Evolutionary conservation across 1,284 basidiomycete genomes (phyloP).

Genomic region (Boletus albobrunnescens): DNA sequence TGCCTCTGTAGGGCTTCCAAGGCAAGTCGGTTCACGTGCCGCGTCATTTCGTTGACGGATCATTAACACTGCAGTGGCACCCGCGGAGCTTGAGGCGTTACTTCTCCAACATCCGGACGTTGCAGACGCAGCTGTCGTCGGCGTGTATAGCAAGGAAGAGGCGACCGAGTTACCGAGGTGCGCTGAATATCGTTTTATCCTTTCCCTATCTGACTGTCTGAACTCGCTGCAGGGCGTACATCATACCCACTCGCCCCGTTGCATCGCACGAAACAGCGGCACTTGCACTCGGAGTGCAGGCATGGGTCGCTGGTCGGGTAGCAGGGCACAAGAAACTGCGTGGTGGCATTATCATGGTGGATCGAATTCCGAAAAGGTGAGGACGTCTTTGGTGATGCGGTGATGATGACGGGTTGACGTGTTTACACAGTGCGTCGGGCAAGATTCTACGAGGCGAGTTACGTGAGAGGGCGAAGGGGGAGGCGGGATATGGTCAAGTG

Average conservation of each 20-base stretch:
- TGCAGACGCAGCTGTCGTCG: slow-evolving; percentile 72
- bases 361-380: slow-evolving; percentile 66
- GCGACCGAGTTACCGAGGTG: slow-evolving; percentile 77
- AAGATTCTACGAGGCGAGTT: slow-evolving; percentile 67
- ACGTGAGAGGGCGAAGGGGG: slow-evolving; percentile 53
- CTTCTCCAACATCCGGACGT: slow-evolving; percentile 70
- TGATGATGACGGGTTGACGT: neutral
- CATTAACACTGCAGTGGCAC: slow-evolving; percentile 57
- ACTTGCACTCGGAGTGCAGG: slow-evolving; percentile 49
- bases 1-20: slow-evolving; percentile 52
- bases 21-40: slow-evolving; percentile 36
- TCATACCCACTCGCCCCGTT: slow-evolving; percentile 41
- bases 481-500: slow-evolving; percentile 34
- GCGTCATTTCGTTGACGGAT: slow-evolving; percentile 10
- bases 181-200: neutral
- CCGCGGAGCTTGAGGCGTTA: slow-evolving; percentile 76
- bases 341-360: slow-evolving; percentile 58
- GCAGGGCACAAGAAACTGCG: slow-evolving; percentile 64
- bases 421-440: slow-evolving; percentile 52
- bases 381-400: neutral
- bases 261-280: slow-evolving; percentile 33
- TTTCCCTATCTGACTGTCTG: neutral
- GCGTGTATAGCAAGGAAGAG: slow-evolving; percentile 55
- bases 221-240: slow-evolving; percentile 53
- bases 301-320: slow-evolving; percentile 61